phyloP scores from a whole-genome alignment of 1,139 yeast species.

The Sugiyamaella sp. region DNA sequence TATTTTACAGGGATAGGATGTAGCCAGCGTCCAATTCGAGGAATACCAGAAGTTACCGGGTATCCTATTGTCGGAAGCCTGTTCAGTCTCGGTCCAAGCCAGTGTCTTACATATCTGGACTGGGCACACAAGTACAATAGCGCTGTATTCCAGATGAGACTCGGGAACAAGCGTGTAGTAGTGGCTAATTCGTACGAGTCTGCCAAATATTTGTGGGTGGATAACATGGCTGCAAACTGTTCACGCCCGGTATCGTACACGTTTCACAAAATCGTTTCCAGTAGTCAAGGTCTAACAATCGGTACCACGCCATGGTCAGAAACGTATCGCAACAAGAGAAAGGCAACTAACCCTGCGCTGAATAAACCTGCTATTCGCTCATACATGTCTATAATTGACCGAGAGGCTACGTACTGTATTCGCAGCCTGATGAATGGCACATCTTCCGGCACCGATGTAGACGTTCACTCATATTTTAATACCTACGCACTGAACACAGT shows the following conservation, averaged over 20 bases:
- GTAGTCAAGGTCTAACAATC: slow-evolving; percentile 60
- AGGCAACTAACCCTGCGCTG: slow-evolving; percentile 55
- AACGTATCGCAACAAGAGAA: slow-evolving; percentile 56
- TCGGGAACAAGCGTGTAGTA: slow-evolving; percentile 60
- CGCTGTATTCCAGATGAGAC: slow-evolving; percentile 61
- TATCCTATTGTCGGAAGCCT: slow-evolving; percentile 57
- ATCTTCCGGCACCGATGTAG: slow-evolving; percentile 35
- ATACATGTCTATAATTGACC: slow-evolving; percentile 49
- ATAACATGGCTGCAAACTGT: slow-evolving; percentile 55
- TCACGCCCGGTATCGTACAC: slow-evolving; percentile 71
- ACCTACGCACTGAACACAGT: slow-evolving; percentile 56
- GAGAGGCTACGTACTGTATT: slow-evolving; percentile 44
- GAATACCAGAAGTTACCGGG: slow-evolving; percentile 50
- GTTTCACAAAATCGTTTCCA: slow-evolving; percentile 67
- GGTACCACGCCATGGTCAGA: slow-evolving; percentile 76
- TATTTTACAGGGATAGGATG: slow-evolving; percentile 31
- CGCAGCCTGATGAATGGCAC: slow-evolving; percentile 23
- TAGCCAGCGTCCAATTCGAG: slow-evolving; percentile 38
- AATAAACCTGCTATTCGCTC: slow-evolving; percentile 45
- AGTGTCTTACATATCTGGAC: slow-evolving; percentile 53
- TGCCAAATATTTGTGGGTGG: slow-evolving; percentile 57
- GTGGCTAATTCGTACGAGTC: slow-evolving; percentile 67
- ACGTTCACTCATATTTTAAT: slow-evolving; percentile 51
- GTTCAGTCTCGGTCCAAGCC: slow-evolving; percentile 52
- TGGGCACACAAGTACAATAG: slow-evolving; percentile 52